Evolutionary conservation across 2,329 filamentous ascomycete species (phyloP).

Genomic region (Venturia effusa): DNA sequence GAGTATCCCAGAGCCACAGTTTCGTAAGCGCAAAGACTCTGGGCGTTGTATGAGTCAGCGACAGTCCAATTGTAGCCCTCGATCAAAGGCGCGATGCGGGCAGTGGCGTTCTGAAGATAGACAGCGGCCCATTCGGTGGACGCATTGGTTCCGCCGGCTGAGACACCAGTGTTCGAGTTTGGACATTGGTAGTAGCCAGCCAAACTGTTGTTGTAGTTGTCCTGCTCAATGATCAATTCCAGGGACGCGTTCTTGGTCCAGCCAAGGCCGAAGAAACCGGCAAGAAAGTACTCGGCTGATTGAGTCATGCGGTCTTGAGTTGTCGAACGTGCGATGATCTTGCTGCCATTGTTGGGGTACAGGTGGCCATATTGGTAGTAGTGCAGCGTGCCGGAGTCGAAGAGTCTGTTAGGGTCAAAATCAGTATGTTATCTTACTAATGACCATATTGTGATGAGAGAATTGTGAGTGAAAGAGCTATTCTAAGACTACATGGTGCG

Average conservation of each 20-base stretch:
- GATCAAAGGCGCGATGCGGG: conserved; percentile 46
- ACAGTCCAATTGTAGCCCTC: conserved; percentile 51
- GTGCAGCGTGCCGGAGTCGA: conserved; percentile 58
- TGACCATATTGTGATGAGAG: no score
- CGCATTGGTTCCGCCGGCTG: conserved; percentile 43
- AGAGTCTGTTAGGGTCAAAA: conserved; percentile 32
- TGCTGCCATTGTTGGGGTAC: conserved; percentile 57
- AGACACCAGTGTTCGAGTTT: conserved; percentile 41
- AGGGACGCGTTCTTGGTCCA: conserved; percentile 64
- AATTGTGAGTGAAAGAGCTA: no score
- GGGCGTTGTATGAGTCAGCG: conserved; percentile 54
- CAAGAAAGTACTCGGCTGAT: conserved; percentile 66
- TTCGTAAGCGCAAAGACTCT: conserved; percentile 67
- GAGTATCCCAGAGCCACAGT: conserved; percentile 68
- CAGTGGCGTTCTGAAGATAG: conserved; percentile 55
- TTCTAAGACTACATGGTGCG: no score
- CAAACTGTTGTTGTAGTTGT: conserved; percentile 58
- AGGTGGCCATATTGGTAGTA: conserved; percentile 62
- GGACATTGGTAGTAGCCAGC: conserved; percentile 57
- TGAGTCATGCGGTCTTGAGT: conserved; percentile 71
- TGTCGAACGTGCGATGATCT: conserved; percentile 63
- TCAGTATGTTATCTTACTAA: neutral
- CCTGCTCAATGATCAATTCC: conserved; percentile 58
- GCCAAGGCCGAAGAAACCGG: conserved; percentile 66
- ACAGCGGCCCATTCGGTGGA: conserved; percentile 47